phyloP scores from a whole-genome alignment of 305 asterid species.

The Plantago rigida region DNA sequence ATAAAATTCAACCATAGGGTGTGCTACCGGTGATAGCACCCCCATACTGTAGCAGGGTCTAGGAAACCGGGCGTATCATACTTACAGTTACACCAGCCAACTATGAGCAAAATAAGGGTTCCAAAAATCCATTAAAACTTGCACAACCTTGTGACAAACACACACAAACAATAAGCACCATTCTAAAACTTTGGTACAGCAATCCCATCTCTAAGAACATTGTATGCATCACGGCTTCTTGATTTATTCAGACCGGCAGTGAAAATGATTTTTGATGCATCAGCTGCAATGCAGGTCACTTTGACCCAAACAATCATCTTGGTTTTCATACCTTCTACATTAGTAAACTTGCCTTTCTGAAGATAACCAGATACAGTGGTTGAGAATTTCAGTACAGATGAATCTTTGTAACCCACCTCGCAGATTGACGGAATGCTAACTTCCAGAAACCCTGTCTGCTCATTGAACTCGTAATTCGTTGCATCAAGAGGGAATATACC shows the following conservation, averaged over 20 bases:
- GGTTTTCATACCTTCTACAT: conserved; percentile 74
- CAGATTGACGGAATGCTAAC: conserved; percentile 53
- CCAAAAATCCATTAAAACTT: background rate
- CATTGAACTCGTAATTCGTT: conserved; percentile 70
- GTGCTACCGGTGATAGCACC: too few species aligned
- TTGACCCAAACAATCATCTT: conserved; percentile 55
- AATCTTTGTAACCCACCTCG: conserved; percentile 64
- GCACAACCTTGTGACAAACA: background rate
- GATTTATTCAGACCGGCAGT: conserved; percentile 34
- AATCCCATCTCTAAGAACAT: conserved; percentile 35
- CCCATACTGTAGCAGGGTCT: too few species aligned
- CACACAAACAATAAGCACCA: background rate
- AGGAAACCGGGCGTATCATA: too few species aligned
- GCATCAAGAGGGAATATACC: conserved; percentile 78
- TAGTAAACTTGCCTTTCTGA: conserved; percentile 63
- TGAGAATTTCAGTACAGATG: conserved; percentile 49
- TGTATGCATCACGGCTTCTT: conserved; percentile 41
- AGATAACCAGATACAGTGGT: conserved; percentile 48
- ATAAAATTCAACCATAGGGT: background rate
- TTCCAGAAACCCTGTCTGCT: conserved; percentile 49
- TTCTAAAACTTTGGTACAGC: conserved; percentile 29
- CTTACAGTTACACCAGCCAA: conserved; percentile 8
- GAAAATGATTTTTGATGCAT: conserved; percentile 36
- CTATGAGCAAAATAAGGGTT: background rate
- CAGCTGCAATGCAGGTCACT: conserved; percentile 37